Conservation (phyloP, 352 stramenopile genomes). For the Phytophthora rubi region DNA sequence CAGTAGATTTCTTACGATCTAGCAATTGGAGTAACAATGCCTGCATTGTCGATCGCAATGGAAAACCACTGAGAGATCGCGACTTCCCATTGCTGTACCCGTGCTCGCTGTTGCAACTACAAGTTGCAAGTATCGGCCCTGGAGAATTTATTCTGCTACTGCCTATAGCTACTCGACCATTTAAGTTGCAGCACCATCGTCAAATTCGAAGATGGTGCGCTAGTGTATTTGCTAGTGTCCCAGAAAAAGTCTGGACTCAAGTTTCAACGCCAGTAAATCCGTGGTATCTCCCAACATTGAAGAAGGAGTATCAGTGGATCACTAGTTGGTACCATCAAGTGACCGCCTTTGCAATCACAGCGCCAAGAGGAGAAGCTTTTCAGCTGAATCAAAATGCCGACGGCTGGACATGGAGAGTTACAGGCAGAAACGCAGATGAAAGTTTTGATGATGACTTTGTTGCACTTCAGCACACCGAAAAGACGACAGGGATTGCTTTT, state of each 20-base stretch:
- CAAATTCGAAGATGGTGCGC: slow-evolving; percentile 2
- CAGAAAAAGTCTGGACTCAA: not conserved
- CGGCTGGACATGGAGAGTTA: not conserved
- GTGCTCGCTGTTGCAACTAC: not conserved
- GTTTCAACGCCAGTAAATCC: not conserved
- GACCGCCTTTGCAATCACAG: not conserved
- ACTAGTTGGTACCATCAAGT: not conserved
- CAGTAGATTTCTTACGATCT: not conserved
- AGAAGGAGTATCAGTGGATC: not conserved
- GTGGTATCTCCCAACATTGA: not conserved
- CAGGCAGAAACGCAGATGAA: not conserved
- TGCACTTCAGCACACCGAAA: not conserved
- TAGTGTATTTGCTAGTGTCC: not conserved
- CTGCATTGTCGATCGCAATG: not conserved
- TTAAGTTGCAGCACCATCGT: not conserved
- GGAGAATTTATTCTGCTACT: not conserved
- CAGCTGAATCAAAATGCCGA: not conserved
- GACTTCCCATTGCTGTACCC: not conserved
- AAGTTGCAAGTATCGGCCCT: not conserved
- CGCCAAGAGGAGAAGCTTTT: not conserved
- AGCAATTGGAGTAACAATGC: not conserved
- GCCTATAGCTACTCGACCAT: not conserved
- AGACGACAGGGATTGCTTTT: not conserved
- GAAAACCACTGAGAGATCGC: not conserved
- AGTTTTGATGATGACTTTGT: not conserved